Base-by-base conservation (phyloP, 768 basidiomycete species). In the Boletus insuetus region DNA sequence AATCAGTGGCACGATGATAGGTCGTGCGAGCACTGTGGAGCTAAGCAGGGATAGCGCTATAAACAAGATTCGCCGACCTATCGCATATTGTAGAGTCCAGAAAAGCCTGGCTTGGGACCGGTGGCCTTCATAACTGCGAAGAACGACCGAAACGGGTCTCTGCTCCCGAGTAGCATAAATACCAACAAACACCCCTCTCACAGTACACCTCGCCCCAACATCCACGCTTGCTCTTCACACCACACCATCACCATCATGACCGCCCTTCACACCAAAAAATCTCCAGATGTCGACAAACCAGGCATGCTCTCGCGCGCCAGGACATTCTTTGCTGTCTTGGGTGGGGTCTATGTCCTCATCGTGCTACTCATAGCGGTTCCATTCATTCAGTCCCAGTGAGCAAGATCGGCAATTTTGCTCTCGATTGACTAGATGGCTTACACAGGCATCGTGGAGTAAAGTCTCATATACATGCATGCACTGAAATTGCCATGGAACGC, bases 301-400 rank as follows among this genome's bases (percentile, higher is more conserved):
- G 60, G 60, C 29, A 54, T 67, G 10, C 55, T 76, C 40, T 2
- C 59, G 11, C 65, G 64, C 17, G 64, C 73, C 24, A 69, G 74
- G 56, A 63, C 58, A 24, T 60, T 70, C 47, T 66, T 77, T 40
- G 58, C 75, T 39, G 71, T 75, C 51, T 70, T 79, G 20, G 83
- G 83, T 29, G 76, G 70, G 17, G 31, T 84, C 43, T 93, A 91
- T 69, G 71, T 77, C 29, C 59, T 68, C 19, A 54, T 82, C 3
- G 71, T 94, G 9, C 66, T 75, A 0, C 71, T 86, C 17, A 72
- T 90, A 51, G 74, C 77, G 5, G 73, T 85, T 8, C 89, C 90
- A 16, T 81, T 74, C 56, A 74, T 90, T 54, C 90, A 92, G 71
- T 76, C 79, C 38, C 82, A 89, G 88, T 87, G 61, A 71, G 88